Base-by-base conservation (phyloP, 1,284 basidiomycete species). In the Apiotrichum brassicae region DNA sequence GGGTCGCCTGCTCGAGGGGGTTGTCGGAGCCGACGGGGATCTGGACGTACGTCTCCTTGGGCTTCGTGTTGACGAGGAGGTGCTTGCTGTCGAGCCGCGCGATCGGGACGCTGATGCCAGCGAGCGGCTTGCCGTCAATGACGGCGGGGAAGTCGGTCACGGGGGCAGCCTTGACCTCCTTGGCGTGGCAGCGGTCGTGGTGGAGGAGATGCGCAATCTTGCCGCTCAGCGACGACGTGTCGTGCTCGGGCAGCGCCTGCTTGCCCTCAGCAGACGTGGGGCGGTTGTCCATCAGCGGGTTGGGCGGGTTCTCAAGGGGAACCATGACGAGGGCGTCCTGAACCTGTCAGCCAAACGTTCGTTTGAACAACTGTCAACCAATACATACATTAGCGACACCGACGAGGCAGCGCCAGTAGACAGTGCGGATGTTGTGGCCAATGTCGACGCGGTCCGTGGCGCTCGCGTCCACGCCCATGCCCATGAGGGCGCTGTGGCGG, bases 41-140 rank as follows among this genome's bases (percentile, higher is more conserved):
- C 23, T 36, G 19, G 16, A 48, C 12, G 19, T n/a, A 42, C 11
- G 47, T 18, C 14, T 28, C 22, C 6, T 30, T 24, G 6, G 9
- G 2, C n/a, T 16, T 11, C 4, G 34, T 48, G 25, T 43, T 26
- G 25, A 32, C 19, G 11, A 24, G 3, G 35, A 30, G 19, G 38
- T 42, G 32, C 25, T 43, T 20, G 24, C 16, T 8, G 51, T 56
- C 42, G 33, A 53, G 26, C 28, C 13, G 7, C 26, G 35, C 3
- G 28, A 55, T 2, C 7, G 39, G 49, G 20, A 46, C 38, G 22
- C 42, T 30, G 30, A 55, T 44, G 16, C 22, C 42, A 9, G 38
- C 49, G 14, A 51, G 49, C 4, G 43, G 43, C 38, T 46, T 25
- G 38, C 43, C 49, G 25, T 51, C 45, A n/a, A 51, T 32, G 3